These are phyloP conservation scores for Pulveroboletus sp. DNA, from an alignment of 768 basidiomycete genomes.

Conservation along the genomic window DNA sequence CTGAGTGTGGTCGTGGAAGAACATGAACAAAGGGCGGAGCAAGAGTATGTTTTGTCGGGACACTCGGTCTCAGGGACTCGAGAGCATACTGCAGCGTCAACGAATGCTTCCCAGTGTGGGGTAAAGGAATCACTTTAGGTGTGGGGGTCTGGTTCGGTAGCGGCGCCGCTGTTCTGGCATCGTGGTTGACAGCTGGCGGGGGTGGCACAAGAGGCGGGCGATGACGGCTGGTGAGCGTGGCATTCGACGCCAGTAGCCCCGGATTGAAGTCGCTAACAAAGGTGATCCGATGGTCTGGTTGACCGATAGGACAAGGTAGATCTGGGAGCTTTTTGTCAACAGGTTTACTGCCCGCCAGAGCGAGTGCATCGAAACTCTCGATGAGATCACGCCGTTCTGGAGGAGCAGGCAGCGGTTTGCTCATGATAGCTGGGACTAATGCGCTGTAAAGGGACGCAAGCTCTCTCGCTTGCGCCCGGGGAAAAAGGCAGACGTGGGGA, in stretches of 20 bases:
- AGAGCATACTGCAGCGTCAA: constrained; percentile 21
- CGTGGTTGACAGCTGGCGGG: constrained; percentile 5
- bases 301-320: neutral
- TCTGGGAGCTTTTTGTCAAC: constrained; percentile 14
- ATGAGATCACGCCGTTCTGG: constrained; percentile 26
- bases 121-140: constrained; percentile 27
- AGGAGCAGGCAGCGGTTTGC: constrained; percentile 10
- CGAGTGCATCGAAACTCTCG: constrained; percentile 30
- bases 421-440: constrained; percentile 17
- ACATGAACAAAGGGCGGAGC: constrained; percentile 14
- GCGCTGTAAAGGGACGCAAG: constrained; percentile 12
- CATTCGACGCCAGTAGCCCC: constrained; percentile 6
- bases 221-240: constrained; percentile 4
- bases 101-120: constrained; percentile 16
- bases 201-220: constrained; percentile 6
- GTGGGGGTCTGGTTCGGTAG: constrained; percentile 15
- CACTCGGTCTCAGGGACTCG: constrained; percentile 13
- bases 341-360: constrained; percentile 24
- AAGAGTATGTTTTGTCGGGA: constrained; percentile 14
- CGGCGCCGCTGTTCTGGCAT: neutral
- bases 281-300: neutral
- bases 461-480: constrained; percentile 10
- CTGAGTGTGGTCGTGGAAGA: constrained; percentile 34
- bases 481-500: neutral
- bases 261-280: constrained; percentile 51